These are phyloP conservation scores for Lathyrus sativus DNA, from an alignment of 306 rosid species.

Conservation along the genomic window DNA sequence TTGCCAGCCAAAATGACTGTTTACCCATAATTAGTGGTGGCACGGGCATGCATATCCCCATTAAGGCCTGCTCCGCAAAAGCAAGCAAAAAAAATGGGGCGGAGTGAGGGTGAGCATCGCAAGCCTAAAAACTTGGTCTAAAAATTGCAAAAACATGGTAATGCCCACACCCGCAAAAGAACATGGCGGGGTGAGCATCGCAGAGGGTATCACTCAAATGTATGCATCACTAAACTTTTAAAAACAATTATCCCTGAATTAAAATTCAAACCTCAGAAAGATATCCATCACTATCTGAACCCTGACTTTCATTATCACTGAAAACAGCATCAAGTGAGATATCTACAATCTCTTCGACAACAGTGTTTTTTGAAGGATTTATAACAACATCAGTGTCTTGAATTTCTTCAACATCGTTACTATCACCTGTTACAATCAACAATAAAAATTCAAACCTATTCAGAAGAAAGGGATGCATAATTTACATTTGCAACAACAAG, in stretches of 20 bases:
- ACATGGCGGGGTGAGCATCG: no score
- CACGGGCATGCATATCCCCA: no score
- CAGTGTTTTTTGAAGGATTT: constrained; percentile 46
- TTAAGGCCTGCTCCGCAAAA: no score
- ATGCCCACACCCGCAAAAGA: no score
- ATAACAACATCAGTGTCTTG: constrained; percentile 39
- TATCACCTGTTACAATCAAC: constrained; percentile 46
- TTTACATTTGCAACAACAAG: background rate
- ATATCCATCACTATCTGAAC: constrained; percentile 83
- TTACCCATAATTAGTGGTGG: background rate
- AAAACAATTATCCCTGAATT: background rate
- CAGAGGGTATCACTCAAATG: no score
- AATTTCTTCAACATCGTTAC: constrained; percentile 46
- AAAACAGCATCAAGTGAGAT: constrained; percentile 61
- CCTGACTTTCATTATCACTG: constrained; percentile 62
- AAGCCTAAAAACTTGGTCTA: background rate
- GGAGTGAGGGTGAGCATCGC: no score
- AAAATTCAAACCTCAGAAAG: constrained; percentile 75
- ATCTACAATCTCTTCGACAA: constrained; percentile 44
- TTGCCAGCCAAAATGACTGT: background rate
- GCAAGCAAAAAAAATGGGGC: no score
- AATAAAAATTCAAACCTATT: constrained; percentile 19
- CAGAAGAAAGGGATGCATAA: background rate
- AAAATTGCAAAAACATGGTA: no score
- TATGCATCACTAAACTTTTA: no score